A percentile compares a stretch with the other conserved stretches of the same genome.
Evolutionary conservation across 805 yeast genomes (phyloP).

Genomic region (Lachancea sp.): DNA sequence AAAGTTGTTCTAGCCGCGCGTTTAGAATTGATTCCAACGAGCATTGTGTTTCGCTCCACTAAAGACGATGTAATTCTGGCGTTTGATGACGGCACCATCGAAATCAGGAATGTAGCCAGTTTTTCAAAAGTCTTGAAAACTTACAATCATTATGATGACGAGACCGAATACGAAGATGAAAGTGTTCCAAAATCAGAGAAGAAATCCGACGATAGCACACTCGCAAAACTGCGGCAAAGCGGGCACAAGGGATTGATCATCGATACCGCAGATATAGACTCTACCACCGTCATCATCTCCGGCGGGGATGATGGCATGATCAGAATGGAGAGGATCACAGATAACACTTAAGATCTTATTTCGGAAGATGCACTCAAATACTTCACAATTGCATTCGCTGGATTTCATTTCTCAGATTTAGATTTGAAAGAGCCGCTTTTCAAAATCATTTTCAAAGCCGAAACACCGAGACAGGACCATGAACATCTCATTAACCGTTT

Average conservation of each 20-base stretch:
- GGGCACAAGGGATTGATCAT: slow-evolving; percentile 7
- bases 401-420: too few species aligned
- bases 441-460: too few species aligned
- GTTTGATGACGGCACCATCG: slow-evolving; percentile 20
- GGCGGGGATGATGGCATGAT: slow-evolving; percentile 18
- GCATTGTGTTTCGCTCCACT: slow-evolving; percentile 13
- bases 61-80: slow-evolving; percentile 17
- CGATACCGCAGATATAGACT: slow-evolving; percentile 14
- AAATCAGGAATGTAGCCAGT: slow-evolving; percentile 20
- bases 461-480: too few species aligned
- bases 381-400: too few species aligned
- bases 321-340: slow-evolving; percentile 11
- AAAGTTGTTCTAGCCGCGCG: slow-evolving; percentile 17
- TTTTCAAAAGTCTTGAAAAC: slow-evolving; percentile 13
- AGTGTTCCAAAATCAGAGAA: neutral
- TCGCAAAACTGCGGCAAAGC: slow-evolving; percentile 3
- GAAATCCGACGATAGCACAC: neutral
- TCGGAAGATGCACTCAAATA: too few species aligned
- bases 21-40: slow-evolving; percentile 10
- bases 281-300: slow-evolving; percentile 14
- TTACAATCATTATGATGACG: slow-evolving; percentile 16
- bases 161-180: slow-evolving; percentile 5
- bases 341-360: slow-evolving; percentile 1
- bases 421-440: too few species aligned
- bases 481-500: too few species aligned